Conservation (phyloP, 441 rosid species). For the Breynia disticha region DNA sequence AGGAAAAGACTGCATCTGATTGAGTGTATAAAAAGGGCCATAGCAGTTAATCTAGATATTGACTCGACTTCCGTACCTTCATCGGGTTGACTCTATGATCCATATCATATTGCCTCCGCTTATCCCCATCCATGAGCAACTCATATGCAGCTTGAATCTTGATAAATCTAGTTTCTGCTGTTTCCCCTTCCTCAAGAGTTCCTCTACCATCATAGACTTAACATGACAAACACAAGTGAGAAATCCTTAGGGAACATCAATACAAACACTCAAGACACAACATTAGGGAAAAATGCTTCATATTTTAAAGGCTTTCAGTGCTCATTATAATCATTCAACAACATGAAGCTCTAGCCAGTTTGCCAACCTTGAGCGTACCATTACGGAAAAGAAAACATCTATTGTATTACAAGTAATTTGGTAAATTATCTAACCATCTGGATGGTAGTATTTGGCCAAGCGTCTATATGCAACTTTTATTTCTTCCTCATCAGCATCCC, state of each 20-base stretch:
- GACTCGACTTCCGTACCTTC: conserved; percentile 41
- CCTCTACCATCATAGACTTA: conserved; percentile 92
- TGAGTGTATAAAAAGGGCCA: no score
- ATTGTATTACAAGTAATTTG: background rate
- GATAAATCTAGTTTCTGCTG: conserved; percentile 91
- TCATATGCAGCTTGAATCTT: conserved; percentile 98
- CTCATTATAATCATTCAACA: background rate
- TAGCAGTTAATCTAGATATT: no score
- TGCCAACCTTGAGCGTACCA: background rate
- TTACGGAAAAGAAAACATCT: background rate
- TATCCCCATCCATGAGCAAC: conserved; percentile 72
- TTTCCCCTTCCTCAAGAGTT: conserved; percentile 86
- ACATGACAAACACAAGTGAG: conserved; percentile 12
- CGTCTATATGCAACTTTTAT: conserved; percentile 81
- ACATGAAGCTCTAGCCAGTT: background rate
- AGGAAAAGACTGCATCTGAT: no score
- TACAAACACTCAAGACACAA: conserved; percentile 4
- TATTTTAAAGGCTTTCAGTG: background rate
- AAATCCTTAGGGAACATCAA: background rate
- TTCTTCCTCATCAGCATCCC: conserved; percentile 75
- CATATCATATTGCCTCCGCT: conserved; percentile 61
- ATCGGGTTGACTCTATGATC: conserved; percentile 81
- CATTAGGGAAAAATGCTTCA: background rate
- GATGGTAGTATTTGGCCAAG: conserved; percentile 88
- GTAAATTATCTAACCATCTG: conserved; percentile 56